Base-by-base conservation (phyloP, 2,329 filamentous ascomycete species). In the Colletotrichum cordylinicola region DNA sequence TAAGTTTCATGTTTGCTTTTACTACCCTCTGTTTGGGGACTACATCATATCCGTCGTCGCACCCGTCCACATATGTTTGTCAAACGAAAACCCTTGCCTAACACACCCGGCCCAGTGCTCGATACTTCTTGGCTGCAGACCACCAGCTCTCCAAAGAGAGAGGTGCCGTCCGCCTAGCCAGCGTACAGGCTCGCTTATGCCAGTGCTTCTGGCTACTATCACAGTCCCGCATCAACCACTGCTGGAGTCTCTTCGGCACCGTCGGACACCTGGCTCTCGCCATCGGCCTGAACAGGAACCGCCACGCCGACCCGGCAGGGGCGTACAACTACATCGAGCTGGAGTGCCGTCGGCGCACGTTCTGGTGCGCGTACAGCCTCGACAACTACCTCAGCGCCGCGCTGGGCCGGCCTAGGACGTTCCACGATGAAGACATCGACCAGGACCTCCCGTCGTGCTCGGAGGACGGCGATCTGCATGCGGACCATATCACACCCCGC, bases 341-440 rank as follows among this genome's bases (percentile, higher is more conserved):
- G 0, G 85, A 87, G 71, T 86, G 84, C 67, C 82, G 86, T 2
- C 82, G 83, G 27, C 80, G 86, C 2, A 86, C 91, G 0, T 93
- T 94, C 68, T 94, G 92, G 92, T 91, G 90, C 37, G 90, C 90
- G 0, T 94, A 93, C 79, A 90, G 88, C 16, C 83, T 94, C 5
- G 91, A 94, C 79, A 91, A 90, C 67, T 93, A 94, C 76, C 85
- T 94, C 15, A 91, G 91, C 70, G 89, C 90, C 24, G 89, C 91
- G 66, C 86, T 93, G 12, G 92, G 92, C 2, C 85, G 92, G 21
- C 92, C 92, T 2, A 83, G 89, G 18, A 87, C 91, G 3, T 90
- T 93, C 65, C 92, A 92, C 74, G 91, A 93, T 64, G 91, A 93
- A 60, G 91, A 93, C 70, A 92, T 93, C 67, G 91, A 93, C 76